Base-by-base conservation (phyloP, 345 rosid species). In the Eucalyptus cloeziana region DNA sequence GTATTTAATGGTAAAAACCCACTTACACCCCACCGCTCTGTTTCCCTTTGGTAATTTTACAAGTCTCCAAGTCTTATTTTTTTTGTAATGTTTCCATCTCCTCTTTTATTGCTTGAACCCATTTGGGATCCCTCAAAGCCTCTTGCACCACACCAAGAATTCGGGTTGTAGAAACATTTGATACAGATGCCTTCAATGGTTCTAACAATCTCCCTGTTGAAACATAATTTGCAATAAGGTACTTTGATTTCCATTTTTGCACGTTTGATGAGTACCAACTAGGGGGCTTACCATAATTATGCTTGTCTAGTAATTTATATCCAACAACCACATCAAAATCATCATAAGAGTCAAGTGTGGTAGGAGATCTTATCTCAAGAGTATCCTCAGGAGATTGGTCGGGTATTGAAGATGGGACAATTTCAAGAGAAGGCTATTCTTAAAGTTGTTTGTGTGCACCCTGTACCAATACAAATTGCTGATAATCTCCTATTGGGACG, bases 281-380 rank as follows among this genome's bases (percentile, higher is more conserved):
- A n/a, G 5, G 19, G 76, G 76, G 37, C 76, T 64, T 64, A 4
- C 76, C 76, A 64, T 7, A 16, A 64, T 64, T 64, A 37, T 64
- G 76, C 0, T 0, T 0, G 0, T 64, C 0, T 2, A 1, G 76
- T 64, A 64, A 64, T 64, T 64, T 64, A 64, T 64, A 64, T 64
- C 71, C 37, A 64, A n/a, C 10, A 64, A n/a, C 76, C 21, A 30
- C 76, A 64, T 64, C 17, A 64, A 15, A 64, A 64, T 64, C 13
- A 64, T 64, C 19, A n/a, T 7, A n/a, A 3, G 76, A 64, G 10
- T 30, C 10, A n/a, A 0, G 19, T n/a, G 2, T 64, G 37, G 76
- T 64, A 64, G 10, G 19, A 64, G 76, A 64, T 30, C 37, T 64
- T 64, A 64, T 31, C 19, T n/a, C 9, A n/a, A 15, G 37, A 64